These are phyloP conservation scores for Ophiostoma angusticollis DNA, from an alignment of 2,329 filamentous ascomycete species.

Conservation along the genomic window DNA sequence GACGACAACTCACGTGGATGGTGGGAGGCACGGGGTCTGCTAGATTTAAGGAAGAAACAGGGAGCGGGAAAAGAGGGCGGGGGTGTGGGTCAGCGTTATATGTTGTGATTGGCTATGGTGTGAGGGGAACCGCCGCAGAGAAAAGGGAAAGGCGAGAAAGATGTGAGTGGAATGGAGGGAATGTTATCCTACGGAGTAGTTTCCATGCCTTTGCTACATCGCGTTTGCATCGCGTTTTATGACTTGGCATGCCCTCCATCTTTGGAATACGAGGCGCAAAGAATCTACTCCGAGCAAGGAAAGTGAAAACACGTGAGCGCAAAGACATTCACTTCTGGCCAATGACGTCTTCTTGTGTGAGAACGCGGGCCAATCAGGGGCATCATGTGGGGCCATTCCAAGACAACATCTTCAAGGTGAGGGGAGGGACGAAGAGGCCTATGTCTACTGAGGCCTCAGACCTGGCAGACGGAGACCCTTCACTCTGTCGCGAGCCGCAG, in stretches of 20 bases:
- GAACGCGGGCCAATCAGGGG: constrained; percentile 4
- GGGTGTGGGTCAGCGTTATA: neutral
- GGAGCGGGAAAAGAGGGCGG: constrained; percentile 5
- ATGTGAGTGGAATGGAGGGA: no score
- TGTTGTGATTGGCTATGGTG: constrained; percentile 1
- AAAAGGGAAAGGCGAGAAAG: neutral
- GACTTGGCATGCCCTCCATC: neutral
- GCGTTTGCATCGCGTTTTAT: no score
- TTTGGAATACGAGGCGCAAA: neutral
- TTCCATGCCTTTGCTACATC: no score
- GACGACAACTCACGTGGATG: constrained; percentile 14
- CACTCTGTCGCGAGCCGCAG: no score
- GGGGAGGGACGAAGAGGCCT: no score
- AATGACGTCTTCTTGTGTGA: constrained; percentile 3
- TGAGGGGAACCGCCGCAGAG: neutral
- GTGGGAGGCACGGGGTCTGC: constrained; percentile 15
- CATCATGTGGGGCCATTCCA: constrained; percentile 1
- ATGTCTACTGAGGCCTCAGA: no score
- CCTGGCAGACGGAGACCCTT: no score
- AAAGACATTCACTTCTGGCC: neutral
- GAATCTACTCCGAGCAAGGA: neutral
- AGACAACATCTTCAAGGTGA: no score
- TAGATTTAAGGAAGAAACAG: constrained; percentile 12
- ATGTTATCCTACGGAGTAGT: no score
- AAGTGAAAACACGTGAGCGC: neutral